phyloP scores from a whole-genome alignment of 805 yeast species.

The Vanderwaltozyma polyspora region DNA sequence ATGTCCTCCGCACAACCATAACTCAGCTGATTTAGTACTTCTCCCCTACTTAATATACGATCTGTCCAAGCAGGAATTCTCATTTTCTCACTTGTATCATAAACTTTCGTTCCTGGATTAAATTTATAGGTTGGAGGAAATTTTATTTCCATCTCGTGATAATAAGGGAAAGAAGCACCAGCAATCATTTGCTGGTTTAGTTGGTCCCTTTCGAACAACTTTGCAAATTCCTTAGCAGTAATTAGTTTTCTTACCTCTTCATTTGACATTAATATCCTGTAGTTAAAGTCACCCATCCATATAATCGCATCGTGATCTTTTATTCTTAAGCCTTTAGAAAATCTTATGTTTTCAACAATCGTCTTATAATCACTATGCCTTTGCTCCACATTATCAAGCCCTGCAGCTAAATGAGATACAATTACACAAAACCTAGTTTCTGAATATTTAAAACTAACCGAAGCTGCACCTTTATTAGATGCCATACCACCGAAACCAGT shows the following conservation, averaged over 20 bases:
- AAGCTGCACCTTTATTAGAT: slow-evolving; percentile 70
- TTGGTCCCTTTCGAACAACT: slow-evolving; percentile 66
- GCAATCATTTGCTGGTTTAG: slow-evolving; percentile 60
- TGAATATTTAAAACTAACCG: slow-evolving; percentile 53
- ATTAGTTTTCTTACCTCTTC: slow-evolving; percentile 56
- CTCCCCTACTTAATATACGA: slow-evolving; percentile 59
- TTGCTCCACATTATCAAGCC: slow-evolving; percentile 67
- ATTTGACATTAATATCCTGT: slow-evolving; percentile 60
- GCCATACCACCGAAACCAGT: slow-evolving; percentile 93
- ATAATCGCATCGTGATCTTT: slow-evolving; percentile 73
- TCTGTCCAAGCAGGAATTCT: slow-evolving; percentile 98
- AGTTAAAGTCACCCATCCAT: slow-evolving; percentile 93
- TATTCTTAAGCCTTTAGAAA: slow-evolving; percentile 45
- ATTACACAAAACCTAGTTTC: slow-evolving; percentile 68
- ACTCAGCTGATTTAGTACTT: slow-evolving; percentile 42
- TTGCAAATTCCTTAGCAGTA: slow-evolving; percentile 34
- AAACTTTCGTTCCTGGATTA: slow-evolving; percentile 70
- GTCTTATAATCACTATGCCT: slow-evolving; percentile 80
- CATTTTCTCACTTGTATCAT: slow-evolving; percentile 85
- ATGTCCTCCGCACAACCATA: slow-evolving; percentile 52
- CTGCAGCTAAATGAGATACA: slow-evolving; percentile 89
- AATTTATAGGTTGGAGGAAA: slow-evolving; percentile 93
- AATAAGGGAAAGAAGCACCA: slow-evolving; percentile 72
- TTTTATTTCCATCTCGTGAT: slow-evolving; percentile 64
- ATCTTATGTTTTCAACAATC: slow-evolving; percentile 56